phyloP scores from a whole-genome alignment of 2,329 filamentous ascomycete genomes.

The Colletotrichum horii region DNA sequence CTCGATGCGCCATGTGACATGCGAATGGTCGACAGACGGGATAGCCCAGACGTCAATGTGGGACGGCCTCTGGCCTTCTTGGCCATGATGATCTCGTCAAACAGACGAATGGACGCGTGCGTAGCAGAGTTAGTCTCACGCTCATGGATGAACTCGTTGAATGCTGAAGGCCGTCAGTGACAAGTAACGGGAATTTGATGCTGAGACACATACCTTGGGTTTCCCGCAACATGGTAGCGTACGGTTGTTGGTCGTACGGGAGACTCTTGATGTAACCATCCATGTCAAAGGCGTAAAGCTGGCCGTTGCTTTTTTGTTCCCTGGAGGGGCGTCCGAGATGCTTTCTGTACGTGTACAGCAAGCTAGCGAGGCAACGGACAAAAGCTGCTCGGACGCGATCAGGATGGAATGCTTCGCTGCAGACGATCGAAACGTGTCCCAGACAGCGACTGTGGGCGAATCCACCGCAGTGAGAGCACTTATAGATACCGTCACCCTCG shows the following conservation, averaged over 20 bases:
- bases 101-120: constrained; percentile 73
- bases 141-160: constrained; percentile 87
- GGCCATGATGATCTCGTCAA: constrained; percentile 83
- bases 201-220: constrained; percentile 60
- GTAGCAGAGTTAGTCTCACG: constrained; percentile 70
- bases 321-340: constrained; percentile 63
- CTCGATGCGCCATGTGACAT: constrained; percentile 58
- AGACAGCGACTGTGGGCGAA: constrained; percentile 65
- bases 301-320: constrained; percentile 65
- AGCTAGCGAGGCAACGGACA: constrained; percentile 68
- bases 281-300: constrained; percentile 70
- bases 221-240: constrained; percentile 67
- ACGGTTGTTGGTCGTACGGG: constrained; percentile 70
- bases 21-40: constrained; percentile 64
- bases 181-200: not conserved
- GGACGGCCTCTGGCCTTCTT: constrained; percentile 73
- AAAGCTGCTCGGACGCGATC: constrained; percentile 69
- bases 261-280: constrained; percentile 68
- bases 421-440: constrained; percentile 68
- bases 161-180: constrained; percentile 41
- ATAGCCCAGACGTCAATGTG: constrained; percentile 69
- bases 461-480: constrained; percentile 69
- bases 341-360: constrained; percentile 71
- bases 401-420: constrained; percentile 64
- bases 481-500: constrained; percentile 75